Base-by-base conservation (phyloP, 78 protist species). In the Dictyostelium intermedium region DNA sequence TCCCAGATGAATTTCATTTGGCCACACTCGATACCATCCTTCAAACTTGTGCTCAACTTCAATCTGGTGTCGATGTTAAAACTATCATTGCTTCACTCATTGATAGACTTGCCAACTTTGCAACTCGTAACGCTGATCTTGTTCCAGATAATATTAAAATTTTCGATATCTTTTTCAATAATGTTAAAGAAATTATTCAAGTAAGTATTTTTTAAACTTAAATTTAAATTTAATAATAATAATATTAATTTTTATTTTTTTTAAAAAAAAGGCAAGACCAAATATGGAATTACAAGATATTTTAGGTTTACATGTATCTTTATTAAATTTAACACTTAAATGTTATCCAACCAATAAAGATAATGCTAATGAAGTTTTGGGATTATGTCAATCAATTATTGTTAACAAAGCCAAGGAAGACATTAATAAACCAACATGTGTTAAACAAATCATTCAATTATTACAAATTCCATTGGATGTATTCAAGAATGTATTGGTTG, bases 1-100 rank as follows among this genome's bases (percentile, higher is more conserved):
- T 99, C 97, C 99, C 99, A 6, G 99, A 97, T 82, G 99, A 98
- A 69, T 98, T 92, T 93, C 99, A 99, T 91, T 95, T 98, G 5
- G 86, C 39, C 11, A 98, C 99, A 13, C 96, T 99, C 30, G 91
- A 82, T 41, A 32, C 30, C 4, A 72, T 98, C 50, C 93, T 98
- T 63, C 50, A 70, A n/a, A 47, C 97, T 18, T 93, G 96, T 78
- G 85, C 94, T 8, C 77, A 95, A 74, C 86, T 99, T 14, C 96
- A 92, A 76, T 14, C 95, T n/a, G 92, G 91, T 34, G 99, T 99
- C 47, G 97, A 99, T 84, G 89, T 98, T 30, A 96, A 97, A 83
- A 25, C 73, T 45, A 97, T 99, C 18, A 91, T 99, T 23, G 95
- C 91, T 23, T 34, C 93, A 5, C 47, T 98, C 83, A 96, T 98